Percentiles rank a stretch among this genome's conserved stretches.
These are phyloP conservation scores for Orbilia brochopaga DNA, from an alignment of 2,329 filamentous ascomycete genomes.

Conservation along the genomic window DNA sequence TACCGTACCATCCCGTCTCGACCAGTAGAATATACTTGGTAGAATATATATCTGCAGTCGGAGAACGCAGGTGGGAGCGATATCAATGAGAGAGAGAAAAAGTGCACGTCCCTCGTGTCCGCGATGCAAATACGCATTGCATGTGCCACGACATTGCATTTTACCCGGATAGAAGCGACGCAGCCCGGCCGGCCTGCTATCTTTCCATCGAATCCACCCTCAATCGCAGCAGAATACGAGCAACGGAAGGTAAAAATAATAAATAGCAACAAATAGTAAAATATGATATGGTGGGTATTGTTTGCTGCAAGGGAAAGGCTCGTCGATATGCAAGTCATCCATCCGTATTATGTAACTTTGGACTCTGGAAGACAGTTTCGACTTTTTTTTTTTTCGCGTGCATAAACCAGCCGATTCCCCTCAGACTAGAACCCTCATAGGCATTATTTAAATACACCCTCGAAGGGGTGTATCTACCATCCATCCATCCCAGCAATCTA, in stretches of 20 bases:
- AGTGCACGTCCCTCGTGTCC: constrained; percentile 36
- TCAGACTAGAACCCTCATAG: no score
- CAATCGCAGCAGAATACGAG: constrained; percentile 13
- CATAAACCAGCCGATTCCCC: not conserved
- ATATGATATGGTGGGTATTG: not conserved
- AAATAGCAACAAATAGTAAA: not conserved
- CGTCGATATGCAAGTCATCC: not conserved
- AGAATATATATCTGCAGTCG: constrained; percentile 32
- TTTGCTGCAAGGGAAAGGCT: not conserved
- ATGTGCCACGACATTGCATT: constrained; percentile 25
- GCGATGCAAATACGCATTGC: no score
- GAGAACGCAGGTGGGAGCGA: constrained; percentile 46
- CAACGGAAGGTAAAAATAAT: constrained; percentile 2
- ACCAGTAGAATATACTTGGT: no score
- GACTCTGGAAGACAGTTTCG: not conserved
- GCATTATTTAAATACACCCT: no score
- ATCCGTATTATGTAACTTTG: constrained; percentile 3
- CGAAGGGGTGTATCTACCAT: no score
- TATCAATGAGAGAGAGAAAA: no score
- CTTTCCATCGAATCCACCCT: constrained; percentile 23
- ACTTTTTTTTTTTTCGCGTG: not conserved
- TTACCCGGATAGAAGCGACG: constrained; percentile 24
- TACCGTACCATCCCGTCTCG: no score
- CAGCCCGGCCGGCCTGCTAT: no score
- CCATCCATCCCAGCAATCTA: no score